Conservation (phyloP, 2,329 filamentous ascomycete species). For the Beauveria rudraprayagi region DNA sequence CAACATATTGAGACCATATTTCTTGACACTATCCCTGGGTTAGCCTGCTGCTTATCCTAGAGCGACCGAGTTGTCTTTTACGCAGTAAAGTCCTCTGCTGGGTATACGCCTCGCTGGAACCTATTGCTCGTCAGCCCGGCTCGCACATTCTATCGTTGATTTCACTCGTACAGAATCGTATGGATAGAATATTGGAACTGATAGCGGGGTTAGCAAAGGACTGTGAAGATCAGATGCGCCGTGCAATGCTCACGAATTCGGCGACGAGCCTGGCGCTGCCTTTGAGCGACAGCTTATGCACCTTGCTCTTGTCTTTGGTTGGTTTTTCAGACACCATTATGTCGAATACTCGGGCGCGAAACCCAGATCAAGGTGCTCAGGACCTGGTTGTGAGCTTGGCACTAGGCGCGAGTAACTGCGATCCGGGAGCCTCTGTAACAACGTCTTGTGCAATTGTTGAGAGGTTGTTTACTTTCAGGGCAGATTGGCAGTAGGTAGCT, state of each 20-base stretch:
- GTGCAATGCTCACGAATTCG: constrained; percentile 68
- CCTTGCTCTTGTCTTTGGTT: constrained; percentile 61
- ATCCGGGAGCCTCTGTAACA: neutral
- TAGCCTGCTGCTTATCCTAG: neutral
- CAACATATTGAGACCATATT: constrained; percentile 98
- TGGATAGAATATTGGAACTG: constrained; percentile 98
- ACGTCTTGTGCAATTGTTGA: neutral
- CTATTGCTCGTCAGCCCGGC: constrained; percentile 31
- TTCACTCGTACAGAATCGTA: constrained; percentile 67
- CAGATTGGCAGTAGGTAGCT: constrained; percentile 2
- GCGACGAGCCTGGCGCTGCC: constrained; percentile 79
- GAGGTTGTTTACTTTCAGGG: constrained; percentile 2
- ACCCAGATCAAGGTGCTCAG: no score
- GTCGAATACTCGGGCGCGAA: neutral
- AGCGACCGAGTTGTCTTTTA: constrained; percentile 33
- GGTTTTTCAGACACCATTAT: constrained; percentile 9
- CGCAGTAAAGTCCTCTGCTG: constrained; percentile 93
- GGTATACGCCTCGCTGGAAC: constrained; percentile 80
- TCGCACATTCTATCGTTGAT: neutral
- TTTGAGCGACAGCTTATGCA: constrained; percentile 89
- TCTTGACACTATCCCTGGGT: constrained; percentile 59
- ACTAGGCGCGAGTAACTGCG: no score
- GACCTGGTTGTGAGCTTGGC: neutral
- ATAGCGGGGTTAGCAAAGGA: neutral
- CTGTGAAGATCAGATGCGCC: neutral